phyloP scores from a whole-genome alignment of 2,329 filamentous ascomycete species.

The Scleromitrula shiraiana region DNA sequence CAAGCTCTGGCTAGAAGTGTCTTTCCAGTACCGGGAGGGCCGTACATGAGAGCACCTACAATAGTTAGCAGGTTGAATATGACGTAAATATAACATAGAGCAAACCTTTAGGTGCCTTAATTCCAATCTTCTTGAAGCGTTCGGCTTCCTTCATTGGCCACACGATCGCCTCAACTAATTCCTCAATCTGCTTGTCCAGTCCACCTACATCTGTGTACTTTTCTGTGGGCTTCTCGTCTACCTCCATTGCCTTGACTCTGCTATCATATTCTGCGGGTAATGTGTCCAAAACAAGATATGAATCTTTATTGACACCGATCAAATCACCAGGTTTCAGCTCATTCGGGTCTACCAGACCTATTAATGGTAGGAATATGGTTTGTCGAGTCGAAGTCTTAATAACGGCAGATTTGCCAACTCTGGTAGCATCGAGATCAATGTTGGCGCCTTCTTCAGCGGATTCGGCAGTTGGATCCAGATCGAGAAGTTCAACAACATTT shows the following conservation, averaged over 20 bases:
- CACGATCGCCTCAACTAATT: constrained; percentile 95
- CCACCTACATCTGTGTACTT: constrained; percentile 98
- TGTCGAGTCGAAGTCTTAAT: constrained; percentile 99
- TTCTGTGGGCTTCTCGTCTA: constrained; percentile 98
- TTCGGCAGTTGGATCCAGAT: constrained; percentile 92
- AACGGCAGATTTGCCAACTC: constrained; percentile 95
- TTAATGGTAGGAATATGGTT: constrained; percentile 96
- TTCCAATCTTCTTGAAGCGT: constrained; percentile 98
- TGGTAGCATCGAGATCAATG: constrained; percentile 93
- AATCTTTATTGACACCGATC: constrained; percentile 98
- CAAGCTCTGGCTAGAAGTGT: constrained; percentile 90
- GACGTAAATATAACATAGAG: constrained; percentile 18
- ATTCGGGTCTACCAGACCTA: constrained; percentile 92
- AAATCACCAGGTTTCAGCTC: constrained; percentile 92
- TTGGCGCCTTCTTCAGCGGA: constrained; percentile 97
- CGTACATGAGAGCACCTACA: constrained; percentile 93
- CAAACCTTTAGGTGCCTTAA: constrained; percentile 96
- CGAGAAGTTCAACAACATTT: constrained; percentile 94
- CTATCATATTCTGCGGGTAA: constrained; percentile 97
- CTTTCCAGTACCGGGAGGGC: constrained; percentile 83
- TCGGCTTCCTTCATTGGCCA: constrained; percentile 99
- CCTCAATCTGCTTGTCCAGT: constrained; percentile 97
- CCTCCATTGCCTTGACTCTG: constrained; percentile 99
- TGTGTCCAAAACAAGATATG: constrained; percentile 93
- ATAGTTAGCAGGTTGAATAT: constrained; percentile 8